Base-by-base conservation (phyloP, 1,139 yeast species). In the Candida tetrigidarum region DNA sequence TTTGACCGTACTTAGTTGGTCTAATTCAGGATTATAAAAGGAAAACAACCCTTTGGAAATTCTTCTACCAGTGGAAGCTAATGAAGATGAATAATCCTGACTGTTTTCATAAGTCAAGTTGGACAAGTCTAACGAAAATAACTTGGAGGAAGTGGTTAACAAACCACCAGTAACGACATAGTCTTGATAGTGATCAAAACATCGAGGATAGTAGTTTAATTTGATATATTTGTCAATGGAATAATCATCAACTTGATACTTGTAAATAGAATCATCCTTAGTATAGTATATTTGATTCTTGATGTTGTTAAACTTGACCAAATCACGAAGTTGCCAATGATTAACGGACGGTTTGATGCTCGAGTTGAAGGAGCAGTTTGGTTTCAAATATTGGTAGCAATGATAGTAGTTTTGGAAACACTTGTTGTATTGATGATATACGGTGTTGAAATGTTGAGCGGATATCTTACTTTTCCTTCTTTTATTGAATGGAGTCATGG, bases 291-390 rank as follows among this genome's bases (percentile, higher is more conserved):
- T 54, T 12, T 56, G 54, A 26, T 73, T 69, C 7, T 56, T 51
- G 3, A 49, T 35, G 27, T 57, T 54, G 46, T 71, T 71, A 29
- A 63, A 66, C 54, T 85, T 81, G 19, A 90, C 69, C 56, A 91
- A 74, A 58, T 91, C 96, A 40, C 96, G 74, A 35, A 91, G 70
- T 62, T 91, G 97, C 96, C 97, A 91, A 68, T 91, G 97, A 50
- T 84, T 82, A 36, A 65, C 71, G 15, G 62, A 60, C 7, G 67
- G 56, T 29, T 59, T 58, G 7, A 71, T 59, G 37, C 59, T 59
- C 16, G 72, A 54, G 16, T 71, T 58, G 50, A 72, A 74, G 14
- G 48, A 50, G 7, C 78, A 78, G 44, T 64, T 60, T 4, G 78
- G 73, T 33, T 59, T 62, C 40, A 74, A 61, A 50, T 65, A 69